These are phyloP conservation scores for Blakeslea trispora DNA, from an alignment of 371 early-diverging fungal species.

Conservation along the genomic window DNA sequence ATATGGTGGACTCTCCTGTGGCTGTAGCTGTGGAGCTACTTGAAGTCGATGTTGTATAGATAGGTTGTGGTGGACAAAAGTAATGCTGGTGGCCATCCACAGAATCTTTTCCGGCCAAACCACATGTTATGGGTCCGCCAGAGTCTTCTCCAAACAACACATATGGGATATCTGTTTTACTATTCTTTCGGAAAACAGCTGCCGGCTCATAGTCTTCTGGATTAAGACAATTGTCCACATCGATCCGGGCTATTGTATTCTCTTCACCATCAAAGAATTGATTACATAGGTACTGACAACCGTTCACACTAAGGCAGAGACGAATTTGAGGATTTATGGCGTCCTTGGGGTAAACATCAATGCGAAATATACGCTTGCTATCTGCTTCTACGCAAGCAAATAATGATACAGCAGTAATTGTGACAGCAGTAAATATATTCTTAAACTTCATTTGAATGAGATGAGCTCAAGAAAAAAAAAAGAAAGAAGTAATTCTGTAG, in stretches of 20 bases:
- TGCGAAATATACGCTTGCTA: neutral
- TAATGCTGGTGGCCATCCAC: neutral
- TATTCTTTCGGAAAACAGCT: neutral
- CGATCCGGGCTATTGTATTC: neutral
- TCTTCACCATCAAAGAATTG: neutral
- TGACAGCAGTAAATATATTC: neutral
- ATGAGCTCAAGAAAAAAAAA: too few species aligned
- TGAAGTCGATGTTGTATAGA: neutral
- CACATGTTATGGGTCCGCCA: neutral
- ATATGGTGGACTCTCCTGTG: too few species aligned
- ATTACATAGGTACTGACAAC: neutral
- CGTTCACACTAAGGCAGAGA: neutral
- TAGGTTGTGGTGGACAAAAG: neutral
- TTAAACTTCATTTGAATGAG: neutral
- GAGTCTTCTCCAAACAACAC: neutral
- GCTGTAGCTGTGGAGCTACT: neutral
- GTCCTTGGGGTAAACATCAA: neutral
- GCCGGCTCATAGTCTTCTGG: neutral
- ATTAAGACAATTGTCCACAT: neutral
- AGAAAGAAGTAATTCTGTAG: neutral
- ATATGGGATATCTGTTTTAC: neutral
- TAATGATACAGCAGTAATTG: neutral
- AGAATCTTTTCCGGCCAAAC: neutral
- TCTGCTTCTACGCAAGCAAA: neutral
- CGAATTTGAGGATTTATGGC: neutral